These are phyloP conservation scores for Trichoderma aggressivum DNA, from an alignment of 2,329 filamentous ascomycete genomes.

Conservation along the genomic window DNA sequence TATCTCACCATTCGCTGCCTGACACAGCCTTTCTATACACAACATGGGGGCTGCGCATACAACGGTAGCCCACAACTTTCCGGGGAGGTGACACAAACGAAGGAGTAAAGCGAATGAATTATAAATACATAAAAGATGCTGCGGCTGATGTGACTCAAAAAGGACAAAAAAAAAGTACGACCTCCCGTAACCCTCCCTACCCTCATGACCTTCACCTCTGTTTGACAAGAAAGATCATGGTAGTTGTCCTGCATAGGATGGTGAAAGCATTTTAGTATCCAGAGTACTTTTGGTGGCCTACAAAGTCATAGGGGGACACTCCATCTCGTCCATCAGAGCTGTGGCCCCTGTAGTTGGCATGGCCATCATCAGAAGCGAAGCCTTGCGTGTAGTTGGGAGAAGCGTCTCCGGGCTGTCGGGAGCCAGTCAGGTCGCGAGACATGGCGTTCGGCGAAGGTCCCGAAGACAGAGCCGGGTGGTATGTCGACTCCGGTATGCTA, in stretches of 20 bases:
- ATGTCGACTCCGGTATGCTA: conserved; percentile 22
- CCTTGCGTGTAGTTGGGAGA: conserved; percentile 38
- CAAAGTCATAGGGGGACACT: conserved; percentile 3
- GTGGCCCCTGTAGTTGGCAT: conserved; percentile 8
- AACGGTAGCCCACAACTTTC: neutral
- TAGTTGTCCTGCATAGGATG: neutral
- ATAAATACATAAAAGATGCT: conserved; percentile 17
- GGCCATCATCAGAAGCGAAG: conserved; percentile 36
- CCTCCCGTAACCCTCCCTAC: neutral
- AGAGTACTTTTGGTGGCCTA: neutral
- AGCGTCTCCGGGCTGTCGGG: conserved; percentile 25
- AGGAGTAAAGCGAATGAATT: conserved; percentile 9
- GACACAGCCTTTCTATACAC: neutral
- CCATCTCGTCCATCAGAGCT: neutral
- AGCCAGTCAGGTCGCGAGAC: conserved; percentile 3
- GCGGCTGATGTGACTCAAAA: neutral
- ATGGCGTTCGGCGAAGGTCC: neutral
- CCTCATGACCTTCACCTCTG: neutral
- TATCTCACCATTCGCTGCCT: neutral
- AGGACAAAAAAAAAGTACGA: neutral
- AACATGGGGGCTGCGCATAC: neutral
- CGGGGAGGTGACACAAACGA: neutral
- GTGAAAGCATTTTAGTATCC: neutral
- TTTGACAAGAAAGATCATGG: too few relatives aligned
- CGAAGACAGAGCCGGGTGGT: neutral